Evolutionary conservation across 2,329 filamentous ascomycete species (phyloP), one percentile per base, ranked within the genome.

Genomic region (Colletotrichum lini): DNA sequence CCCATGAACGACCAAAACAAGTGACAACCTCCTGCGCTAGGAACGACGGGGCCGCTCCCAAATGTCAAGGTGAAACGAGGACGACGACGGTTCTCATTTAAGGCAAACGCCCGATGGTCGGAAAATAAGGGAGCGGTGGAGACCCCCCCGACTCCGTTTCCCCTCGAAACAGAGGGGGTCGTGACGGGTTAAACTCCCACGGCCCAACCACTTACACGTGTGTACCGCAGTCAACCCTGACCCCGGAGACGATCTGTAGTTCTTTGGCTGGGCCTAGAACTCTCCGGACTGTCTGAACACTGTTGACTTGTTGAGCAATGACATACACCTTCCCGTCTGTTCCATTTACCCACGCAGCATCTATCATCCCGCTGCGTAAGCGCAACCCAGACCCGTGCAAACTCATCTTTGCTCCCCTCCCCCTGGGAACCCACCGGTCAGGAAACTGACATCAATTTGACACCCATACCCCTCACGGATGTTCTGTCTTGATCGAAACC

Each of bases 71-170:
- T 71, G 57, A 62, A 62, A 71, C 68, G 57, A 40, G 35, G 57
- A 67, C 50, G 57, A 71, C 57, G 40, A 49, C 65, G 38, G 44
- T 21, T 13, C 59, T 64, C 40, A 59, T 72, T 54, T 64, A 72
- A 45, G 54, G 53, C 53, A 72, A 64, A 72, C 69, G 45, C 16
- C 9, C 59, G 47, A 49, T 56, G 45, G 53, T 63, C 65, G 52
- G 65, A 49, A 59, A 69, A 69, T 72, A 72, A 69, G 58, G 59
- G 47, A 71, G n/a, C 16, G 18, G 58, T 69, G 58, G 69, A 44
- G 65, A 52, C 21, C 15, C 15, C 15, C 15, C 16, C 2, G n/a
- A 45, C 4, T 40, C 64, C 52, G 40, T 61, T 57, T 67, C 57
- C 58, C 35, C 52, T 69, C 54, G 69, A 72, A 72, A 69, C 69